phyloP scores from a whole-genome alignment of 495 filamentous ascomycete genomes.

The Lophium mytilinum region DNA sequence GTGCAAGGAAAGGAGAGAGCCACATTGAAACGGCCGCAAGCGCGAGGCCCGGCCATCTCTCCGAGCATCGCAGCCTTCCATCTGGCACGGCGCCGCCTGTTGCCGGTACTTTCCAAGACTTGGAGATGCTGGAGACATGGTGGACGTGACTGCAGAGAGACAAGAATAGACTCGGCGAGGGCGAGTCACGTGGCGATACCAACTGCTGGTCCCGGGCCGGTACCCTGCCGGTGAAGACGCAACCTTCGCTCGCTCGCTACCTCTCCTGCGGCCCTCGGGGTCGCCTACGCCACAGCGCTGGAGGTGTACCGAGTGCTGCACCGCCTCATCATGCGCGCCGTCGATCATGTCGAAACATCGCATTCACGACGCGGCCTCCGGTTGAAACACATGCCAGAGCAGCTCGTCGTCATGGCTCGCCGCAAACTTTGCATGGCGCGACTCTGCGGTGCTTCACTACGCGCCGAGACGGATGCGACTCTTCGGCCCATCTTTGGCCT shows the following conservation, averaged over 20 bases:
- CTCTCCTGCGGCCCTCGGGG: background rate
- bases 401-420: background rate
- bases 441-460: conserved; percentile 12
- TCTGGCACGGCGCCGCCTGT: background rate
- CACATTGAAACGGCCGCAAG: conserved; percentile 18
- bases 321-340: too few species aligned
- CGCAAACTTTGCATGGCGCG: background rate
- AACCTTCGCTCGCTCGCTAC: too few species aligned
- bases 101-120: background rate
- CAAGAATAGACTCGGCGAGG: too few species aligned
- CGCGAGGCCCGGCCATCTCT: background rate
- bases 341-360: too few species aligned
- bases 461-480: conserved; percentile 2
- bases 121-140: background rate
- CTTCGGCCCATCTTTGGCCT: too few species aligned
- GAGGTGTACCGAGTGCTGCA: too few species aligned
- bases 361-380: conserved; percentile 8
- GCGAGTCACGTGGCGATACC: too few species aligned
- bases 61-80: too few species aligned
- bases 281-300: too few species aligned
- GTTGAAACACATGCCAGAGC: background rate
- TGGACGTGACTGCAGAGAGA: background rate
- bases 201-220: too few species aligned
- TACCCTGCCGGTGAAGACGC: background rate
- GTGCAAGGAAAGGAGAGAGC: conserved; percentile 3